Evolutionary conservation across 2,329 filamentous ascomycete species (phyloP), one percentile per base, ranked within the genome.

Genomic region (Cladorrhinum sp.): DNA sequence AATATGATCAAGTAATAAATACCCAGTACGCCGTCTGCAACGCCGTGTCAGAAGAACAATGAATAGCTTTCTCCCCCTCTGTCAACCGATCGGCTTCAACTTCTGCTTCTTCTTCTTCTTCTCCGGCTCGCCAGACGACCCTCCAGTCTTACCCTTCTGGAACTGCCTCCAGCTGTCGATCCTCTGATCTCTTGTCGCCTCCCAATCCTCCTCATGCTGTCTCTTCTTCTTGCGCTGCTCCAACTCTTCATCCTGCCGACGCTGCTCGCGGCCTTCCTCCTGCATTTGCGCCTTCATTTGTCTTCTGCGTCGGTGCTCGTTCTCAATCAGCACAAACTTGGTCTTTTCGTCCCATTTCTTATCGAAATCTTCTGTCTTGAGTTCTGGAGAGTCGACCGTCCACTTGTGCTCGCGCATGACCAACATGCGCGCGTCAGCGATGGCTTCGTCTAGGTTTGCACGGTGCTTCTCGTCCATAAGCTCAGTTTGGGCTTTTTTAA

Each of bases 161-260:
- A 96, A 99, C 66, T 92, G 85, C 60, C 95, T 85, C 95, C 95
- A 99, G 74, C 90, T 96, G 66, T 87, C 91, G 75, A 99, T 98
- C 66, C 95, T 84, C 77, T 92, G 85, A 62, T 99, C 95, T 51
- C 95, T 81, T 24, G 90, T 96, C 71, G 91, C 87, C 79, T 99
- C 95, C 95, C 95, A 99, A 64, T 93, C 90, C 77, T 95, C 87
- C 66, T 98, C 92, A 74, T 95, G 91, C 72, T 98, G 92, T 62
- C 95, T 83, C 84, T 93, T 93, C 68, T 90, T 83, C 78, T 93
- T 93, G 69, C 91, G 80, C 67, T 84, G 84, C 69, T 93, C 92
- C 9, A 90, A 63, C 77, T 97, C 93, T 68, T 92, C 90, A 22
- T 99, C 95, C 69, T 87, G 87, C 73, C 89, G 90, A 72, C 87